Conservation (phyloP, 2,329 filamentous ascomycete species). For the Sporothrix pseudoabietina region DNA sequence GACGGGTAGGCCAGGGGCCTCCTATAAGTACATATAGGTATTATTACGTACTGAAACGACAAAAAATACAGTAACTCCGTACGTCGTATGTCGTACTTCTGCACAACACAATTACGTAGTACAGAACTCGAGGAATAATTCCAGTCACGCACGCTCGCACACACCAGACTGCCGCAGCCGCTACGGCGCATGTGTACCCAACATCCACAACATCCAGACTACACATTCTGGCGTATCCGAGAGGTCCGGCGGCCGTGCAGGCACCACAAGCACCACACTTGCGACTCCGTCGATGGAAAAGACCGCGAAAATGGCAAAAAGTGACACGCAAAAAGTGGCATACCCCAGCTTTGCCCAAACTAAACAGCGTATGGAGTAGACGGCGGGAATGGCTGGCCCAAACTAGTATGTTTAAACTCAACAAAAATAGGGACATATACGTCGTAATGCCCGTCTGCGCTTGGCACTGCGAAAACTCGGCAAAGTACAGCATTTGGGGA, state of each 20-base stretch:
- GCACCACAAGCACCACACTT: neutral
- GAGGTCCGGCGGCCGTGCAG: conserved; percentile 1
- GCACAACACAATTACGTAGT: too few species aligned
- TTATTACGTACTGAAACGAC: too few species aligned
- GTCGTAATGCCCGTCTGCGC: neutral
- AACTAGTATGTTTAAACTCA: neutral
- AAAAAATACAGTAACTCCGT: too few species aligned
- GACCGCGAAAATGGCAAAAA: neutral
- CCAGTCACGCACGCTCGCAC: conserved; percentile 2
- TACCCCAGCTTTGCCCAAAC: conserved; percentile 13
- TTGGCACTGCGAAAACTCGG: neutral
- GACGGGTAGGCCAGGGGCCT: too few species aligned
- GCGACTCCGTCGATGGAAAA: neutral
- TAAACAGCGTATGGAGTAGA: neutral
- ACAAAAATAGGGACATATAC: neutral
- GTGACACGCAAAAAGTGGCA: neutral
- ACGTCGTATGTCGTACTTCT: too few species aligned
- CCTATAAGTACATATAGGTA: too few species aligned
- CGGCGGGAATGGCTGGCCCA: neutral
- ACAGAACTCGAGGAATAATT: neutral
- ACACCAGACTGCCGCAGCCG: neutral
- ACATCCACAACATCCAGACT: neutral
- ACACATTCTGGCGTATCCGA: conserved; percentile 11
- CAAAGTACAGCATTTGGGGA: neutral
- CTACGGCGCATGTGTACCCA: neutral